Conservation (phyloP, 345 rosid genomes). For the Heritiera littoralis region DNA sequence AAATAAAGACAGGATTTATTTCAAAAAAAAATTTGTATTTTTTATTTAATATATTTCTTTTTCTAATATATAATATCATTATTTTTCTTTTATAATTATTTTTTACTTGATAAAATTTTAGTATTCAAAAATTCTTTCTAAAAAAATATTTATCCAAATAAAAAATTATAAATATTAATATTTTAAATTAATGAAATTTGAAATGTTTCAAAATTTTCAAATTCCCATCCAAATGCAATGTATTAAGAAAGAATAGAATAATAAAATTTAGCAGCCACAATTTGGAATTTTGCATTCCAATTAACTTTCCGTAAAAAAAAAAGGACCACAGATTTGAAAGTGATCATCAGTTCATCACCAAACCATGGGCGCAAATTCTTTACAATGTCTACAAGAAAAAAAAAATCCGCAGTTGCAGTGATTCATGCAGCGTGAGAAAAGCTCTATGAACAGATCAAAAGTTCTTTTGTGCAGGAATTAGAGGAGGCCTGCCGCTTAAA, state of each 20-base stretch:
- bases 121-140: too few species aligned
- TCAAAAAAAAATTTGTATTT: too few species aligned
- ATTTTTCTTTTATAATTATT: too few species aligned
- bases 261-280: background rate
- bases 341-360: background rate
- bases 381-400: background rate
- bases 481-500: conserved; percentile 34
- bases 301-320: background rate
- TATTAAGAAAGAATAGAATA: background rate
- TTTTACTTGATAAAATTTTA: too few species aligned
- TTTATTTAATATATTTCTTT: too few species aligned
- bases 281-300: background rate
- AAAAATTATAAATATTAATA: too few species aligned
- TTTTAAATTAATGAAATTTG: too few species aligned
- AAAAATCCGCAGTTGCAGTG: background rate
- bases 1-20: too few species aligned
- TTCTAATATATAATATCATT: too few species aligned
- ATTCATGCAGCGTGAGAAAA: background rate
- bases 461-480: conserved; percentile 36
- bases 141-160: too few species aligned
- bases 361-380: conserved; percentile 2
- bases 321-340: background rate
- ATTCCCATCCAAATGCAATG: too few species aligned
- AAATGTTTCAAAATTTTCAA: too few species aligned
- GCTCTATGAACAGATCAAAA: conserved; percentile 20